Conservation (phyloP, 768 basidiomycete species). For the Mrakia gelida region DNA sequence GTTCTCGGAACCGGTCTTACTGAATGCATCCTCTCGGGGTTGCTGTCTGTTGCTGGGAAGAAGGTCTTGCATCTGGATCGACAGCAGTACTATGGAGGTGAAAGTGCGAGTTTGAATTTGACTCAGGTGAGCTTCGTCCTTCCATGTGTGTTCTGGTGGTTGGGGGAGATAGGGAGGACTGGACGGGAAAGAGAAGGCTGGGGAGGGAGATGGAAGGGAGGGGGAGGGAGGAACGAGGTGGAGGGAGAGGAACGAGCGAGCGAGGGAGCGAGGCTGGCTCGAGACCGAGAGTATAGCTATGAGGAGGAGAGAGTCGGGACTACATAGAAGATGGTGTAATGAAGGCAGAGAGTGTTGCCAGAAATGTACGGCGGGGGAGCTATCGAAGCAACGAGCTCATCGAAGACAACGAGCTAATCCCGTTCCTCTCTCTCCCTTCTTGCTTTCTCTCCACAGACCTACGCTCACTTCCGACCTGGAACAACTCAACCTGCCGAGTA, state of each 20-base stretch:
- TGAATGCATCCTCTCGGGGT: slow-evolving; percentile 95
- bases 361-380: background rate
- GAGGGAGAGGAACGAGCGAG: no score
- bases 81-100: slow-evolving; percentile 98
- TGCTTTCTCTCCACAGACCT: slow-evolving; percentile 12
- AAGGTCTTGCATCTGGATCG: slow-evolving; percentile 97
- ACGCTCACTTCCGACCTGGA: slow-evolving; percentile 32
- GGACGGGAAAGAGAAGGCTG: background rate
- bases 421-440: background rate
- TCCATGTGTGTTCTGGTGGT: background rate
- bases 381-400: background rate
- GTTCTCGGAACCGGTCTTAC: slow-evolving; percentile 89
- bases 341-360: background rate
- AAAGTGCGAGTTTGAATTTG: slow-evolving; percentile 92
- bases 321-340: background rate
- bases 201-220: background rate
- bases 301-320: background rate
- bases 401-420: background rate
- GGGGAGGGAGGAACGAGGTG: no score
- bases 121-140: slow-evolving; percentile 66
- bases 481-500: slow-evolving; percentile 67
- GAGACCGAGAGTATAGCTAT: background rate
- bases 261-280: no score
- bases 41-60: slow-evolving; percentile 98
- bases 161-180: background rate